These are phyloP conservation scores for Echites panduratus DNA, from an alignment of 257 asterid species.

Conservation along the genomic window DNA sequence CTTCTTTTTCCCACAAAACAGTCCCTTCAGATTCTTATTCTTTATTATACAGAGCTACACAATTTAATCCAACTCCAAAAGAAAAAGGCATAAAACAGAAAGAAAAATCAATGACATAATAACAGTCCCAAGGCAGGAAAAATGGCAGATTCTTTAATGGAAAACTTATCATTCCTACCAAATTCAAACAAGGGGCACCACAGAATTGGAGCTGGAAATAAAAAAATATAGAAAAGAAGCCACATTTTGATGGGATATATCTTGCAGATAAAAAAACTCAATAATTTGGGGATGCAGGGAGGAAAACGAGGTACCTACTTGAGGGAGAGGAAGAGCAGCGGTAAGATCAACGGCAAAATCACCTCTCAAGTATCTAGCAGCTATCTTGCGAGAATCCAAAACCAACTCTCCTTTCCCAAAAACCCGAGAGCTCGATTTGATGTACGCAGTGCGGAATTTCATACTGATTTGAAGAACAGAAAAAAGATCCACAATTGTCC, in stretches of 20 bases:
- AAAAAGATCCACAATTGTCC: conserved; percentile 58
- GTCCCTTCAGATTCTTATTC: background rate
- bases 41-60: no score
- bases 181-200: background rate
- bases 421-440: conserved; percentile 57
- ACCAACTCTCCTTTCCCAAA: conserved; percentile 89
- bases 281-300: background rate
- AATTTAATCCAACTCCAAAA: no score
- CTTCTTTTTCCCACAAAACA: background rate
- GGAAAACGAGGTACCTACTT: conserved; percentile 28
- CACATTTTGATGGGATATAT: background rate
- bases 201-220: background rate
- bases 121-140: no score
- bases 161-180: no score
- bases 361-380: conserved; percentile 47
- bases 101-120: background rate
- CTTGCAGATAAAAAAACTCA: background rate
- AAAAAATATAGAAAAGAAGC: background rate
- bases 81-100: background rate
- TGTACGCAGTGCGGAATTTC: conserved; percentile 73
- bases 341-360: conserved; percentile 70
- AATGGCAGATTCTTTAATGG: no score
- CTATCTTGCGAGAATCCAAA: conserved; percentile 46
- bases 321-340: conserved; percentile 93
- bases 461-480: conserved; percentile 57